A percentile compares a stretch with the other conserved stretches of the same genome.
These are phyloP conservation scores for Triticum dicoccoides DNA, from an alignment of 176 grass and related monocot species.

Conservation along the genomic window DNA sequence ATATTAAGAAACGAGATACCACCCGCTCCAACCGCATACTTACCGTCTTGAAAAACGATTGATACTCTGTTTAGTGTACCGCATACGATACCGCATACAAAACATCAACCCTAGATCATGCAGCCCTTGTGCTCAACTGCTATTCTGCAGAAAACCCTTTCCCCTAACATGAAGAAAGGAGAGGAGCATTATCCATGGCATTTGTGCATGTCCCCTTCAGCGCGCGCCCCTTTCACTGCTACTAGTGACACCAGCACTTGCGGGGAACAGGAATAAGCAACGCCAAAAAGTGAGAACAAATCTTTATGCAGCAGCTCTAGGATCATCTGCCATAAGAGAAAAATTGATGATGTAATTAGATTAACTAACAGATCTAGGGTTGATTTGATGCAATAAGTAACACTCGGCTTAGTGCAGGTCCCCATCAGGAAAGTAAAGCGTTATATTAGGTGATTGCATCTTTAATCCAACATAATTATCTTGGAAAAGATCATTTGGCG, in stretches of 20 bases:
- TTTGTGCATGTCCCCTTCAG: conserved; percentile 29
- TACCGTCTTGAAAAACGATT: no score
- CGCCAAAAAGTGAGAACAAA: conserved; percentile 26
- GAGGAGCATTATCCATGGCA: conserved; percentile 9
- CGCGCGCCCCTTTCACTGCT: conserved; percentile 32
- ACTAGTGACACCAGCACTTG: conserved; percentile 52
- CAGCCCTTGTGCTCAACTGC: background rate
- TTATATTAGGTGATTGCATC: conserved; percentile 20
- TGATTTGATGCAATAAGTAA: conserved; percentile 14
- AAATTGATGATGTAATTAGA: conserved; percentile 20
- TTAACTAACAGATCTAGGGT: background rate
- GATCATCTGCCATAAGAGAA: conserved; percentile 34
- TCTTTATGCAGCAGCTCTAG: conserved; percentile 27
- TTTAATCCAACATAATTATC: conserved; percentile 45
- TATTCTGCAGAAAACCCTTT: background rate
- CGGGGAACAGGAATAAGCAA: conserved; percentile 36
- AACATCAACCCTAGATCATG: background rate
- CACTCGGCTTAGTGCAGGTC: conserved; percentile 41
- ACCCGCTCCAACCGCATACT: no score
- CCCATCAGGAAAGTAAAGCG: conserved; percentile 28
- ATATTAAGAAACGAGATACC: no score
- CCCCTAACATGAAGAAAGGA: background rate
- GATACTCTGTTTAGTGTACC: no score
- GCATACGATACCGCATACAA: no score
- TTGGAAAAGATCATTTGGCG: conserved; percentile 23